Evolutionary conservation across 1,284 basidiomycete species (phyloP), one percentile per base, ranked within the genome.

Genomic region (Takashimella tepidaria): DNA sequence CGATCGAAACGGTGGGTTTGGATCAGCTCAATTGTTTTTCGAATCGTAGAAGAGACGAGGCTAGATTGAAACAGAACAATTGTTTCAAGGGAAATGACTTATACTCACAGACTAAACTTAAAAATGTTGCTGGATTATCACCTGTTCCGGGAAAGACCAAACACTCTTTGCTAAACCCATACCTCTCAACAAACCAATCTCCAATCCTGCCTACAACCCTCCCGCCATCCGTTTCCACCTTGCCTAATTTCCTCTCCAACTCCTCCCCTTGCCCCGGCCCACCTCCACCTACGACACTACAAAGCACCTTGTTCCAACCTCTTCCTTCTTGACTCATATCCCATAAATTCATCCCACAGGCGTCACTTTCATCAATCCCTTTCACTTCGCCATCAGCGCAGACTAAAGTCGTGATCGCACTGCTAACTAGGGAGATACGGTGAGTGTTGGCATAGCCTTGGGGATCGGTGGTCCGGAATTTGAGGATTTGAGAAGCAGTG

Each of bases 91-190:
- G 44, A 16, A 42, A 4, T n/a, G 11, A 11, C n/a, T 4, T 26
- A 3, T 4, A 67, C 73, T 70, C 53, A 75, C 71, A 58, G 45
- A 71, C 72, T 47, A 92, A 80, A 2, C 86, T 84, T 45, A 91
- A 81, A 57, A 93, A 84, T 2, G 89, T 92, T 1, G 89, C 89
- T 3, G 91, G 87, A 70, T 96, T 96, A 73, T 96, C 92, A 11
- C 92, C 92, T 0, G 90, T 93, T 65, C 91, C 89, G 0, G 89
- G 88, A 12, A 87, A 86, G 51, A 96, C 80, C 45, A 85, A 77
- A 65, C 91, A 93, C 24, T 86, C 87, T 82, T 64, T n/a, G 40
- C 37, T 79, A 70, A 93, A 87, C 2, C 87, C 87, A 81, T 86
- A 92, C 55, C 84, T 79, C 55, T 84, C 69, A 10, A 84, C 81